A percentile compares a stretch with the other conserved stretches of the same genome.
These are phyloP conservation scores for Gliomastix tumulicola DNA, from an alignment of 2,329 filamentous ascomycete genomes.

Conservation along the genomic window DNA sequence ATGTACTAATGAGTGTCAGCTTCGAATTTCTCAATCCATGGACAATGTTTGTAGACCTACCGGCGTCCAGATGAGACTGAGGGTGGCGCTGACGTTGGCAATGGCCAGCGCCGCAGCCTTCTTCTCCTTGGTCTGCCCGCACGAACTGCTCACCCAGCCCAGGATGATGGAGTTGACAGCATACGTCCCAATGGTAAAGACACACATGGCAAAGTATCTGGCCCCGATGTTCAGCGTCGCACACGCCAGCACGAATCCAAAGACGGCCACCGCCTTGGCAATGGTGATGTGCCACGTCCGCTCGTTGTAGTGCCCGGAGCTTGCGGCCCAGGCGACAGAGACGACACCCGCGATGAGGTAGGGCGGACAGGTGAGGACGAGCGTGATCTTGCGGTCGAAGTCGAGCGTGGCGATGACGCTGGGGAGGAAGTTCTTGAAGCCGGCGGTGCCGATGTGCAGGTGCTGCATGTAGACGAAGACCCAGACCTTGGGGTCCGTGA, in stretches of 20 bases:
- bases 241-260: slow-evolving; percentile 9
- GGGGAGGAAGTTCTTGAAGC: slow-evolving; percentile 26
- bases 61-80: slow-evolving; percentile 11
- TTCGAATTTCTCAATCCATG: neutral
- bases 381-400: slow-evolving; percentile 30
- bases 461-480: slow-evolving; percentile 44
- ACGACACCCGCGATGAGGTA: slow-evolving; percentile 6
- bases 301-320: slow-evolving; percentile 37
- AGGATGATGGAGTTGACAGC: slow-evolving; percentile 26
- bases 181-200: slow-evolving; percentile 18
- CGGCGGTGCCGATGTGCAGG: slow-evolving; percentile 40
- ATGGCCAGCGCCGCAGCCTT: slow-evolving; percentile 26
- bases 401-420: slow-evolving; percentile 20
- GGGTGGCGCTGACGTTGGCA: slow-evolving; percentile 10
- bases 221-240: slow-evolving; percentile 21
- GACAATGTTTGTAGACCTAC: neutral
- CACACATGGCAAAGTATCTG: slow-evolving; percentile 19
- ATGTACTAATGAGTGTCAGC: slow-evolving; percentile 17
- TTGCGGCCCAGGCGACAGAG: slow-evolving; percentile 18
- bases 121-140: slow-evolving; percentile 30
- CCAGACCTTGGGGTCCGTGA: slow-evolving; percentile 37
- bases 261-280: slow-evolving; percentile 28
- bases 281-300: slow-evolving; percentile 38
- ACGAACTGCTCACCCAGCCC: slow-evolving; percentile 25
- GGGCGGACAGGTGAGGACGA: slow-evolving; percentile 33